These are phyloP conservation scores for Senna siamea DNA, from an alignment of 306 rosid species.

Conservation along the genomic window DNA sequence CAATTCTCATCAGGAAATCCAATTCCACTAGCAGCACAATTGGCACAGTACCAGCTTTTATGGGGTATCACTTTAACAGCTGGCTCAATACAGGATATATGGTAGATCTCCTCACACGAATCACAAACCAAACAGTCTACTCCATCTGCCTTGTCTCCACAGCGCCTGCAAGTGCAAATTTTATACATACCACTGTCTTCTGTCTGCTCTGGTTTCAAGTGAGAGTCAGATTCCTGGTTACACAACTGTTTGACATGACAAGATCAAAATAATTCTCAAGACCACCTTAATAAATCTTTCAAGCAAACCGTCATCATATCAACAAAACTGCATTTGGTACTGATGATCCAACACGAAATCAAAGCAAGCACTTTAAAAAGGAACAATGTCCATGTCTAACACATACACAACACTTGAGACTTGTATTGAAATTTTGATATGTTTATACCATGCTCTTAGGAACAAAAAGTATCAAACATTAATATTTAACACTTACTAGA, in stretches of 20 bases:
- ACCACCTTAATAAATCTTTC: no score
- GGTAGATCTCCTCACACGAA: slow-evolving; percentile 95
- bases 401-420: slow-evolving; percentile 20
- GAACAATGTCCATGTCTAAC: slow-evolving; percentile 47
- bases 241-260: slow-evolving; percentile 49
- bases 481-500: no score
- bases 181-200: slow-evolving; percentile 48
- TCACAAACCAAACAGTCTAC: slow-evolving; percentile 85
- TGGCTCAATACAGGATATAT: slow-evolving; percentile 83
- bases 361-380: neutral
- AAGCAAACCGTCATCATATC: neutral
- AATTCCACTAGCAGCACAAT: slow-evolving; percentile 62
- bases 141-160: slow-evolving; percentile 77
- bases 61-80: slow-evolving; percentile 78
- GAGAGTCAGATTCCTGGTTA: slow-evolving; percentile 57
- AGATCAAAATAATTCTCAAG: no score
- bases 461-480: no score
- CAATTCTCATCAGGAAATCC: slow-evolving; percentile 73
- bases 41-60: slow-evolving; percentile 84
- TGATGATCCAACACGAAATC: neutral
- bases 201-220: slow-evolving; percentile 61
- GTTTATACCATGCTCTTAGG: no score
- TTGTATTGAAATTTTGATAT: neutral
- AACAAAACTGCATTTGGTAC: neutral
- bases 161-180: slow-evolving; percentile 68